Evolutionary conservation across 306 rosid genomes (phyloP), one percentile per base, ranked within the genome.

Genomic region (Sophora flavescens): DNA sequence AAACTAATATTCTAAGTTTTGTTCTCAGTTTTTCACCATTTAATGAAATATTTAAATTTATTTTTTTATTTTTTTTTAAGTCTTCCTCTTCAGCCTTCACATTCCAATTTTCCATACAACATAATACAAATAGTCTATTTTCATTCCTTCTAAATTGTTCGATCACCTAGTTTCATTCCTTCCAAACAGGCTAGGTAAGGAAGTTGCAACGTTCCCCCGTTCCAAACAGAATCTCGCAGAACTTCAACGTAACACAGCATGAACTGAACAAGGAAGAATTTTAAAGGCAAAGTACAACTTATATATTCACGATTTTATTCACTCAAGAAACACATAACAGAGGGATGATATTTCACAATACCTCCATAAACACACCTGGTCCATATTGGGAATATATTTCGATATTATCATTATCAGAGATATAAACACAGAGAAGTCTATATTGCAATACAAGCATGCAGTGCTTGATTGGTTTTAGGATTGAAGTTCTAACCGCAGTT

Each of bases 301-400:
- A 22, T 56, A 70, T 76, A 74, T 62, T 18, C 47, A 38, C 33
- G 8, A 18, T 26, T 53, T 32, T 58, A 52, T 77, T 77, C 60
- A 58, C 44, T 60, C 63, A 63, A 44, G 57, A 17, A 71, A 50
- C 64, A 51, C 56, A 52, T 3, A 41, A 70, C 48, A 58, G 18
- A 18, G 15, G 66, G 57, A 56, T 63, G 63, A 73, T 59, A 68
- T 30, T 68, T 70, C 63, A 65, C 44, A 53, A 44, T 70, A 62
- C 42, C 73, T 56, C 50, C 45, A 54, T 15, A 75, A 70, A 18
- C 77, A 75, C 50, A 63, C 74, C 70, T 65, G 58, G 80, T 60
- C 62, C 71, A 79, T 61, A 50, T 66, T 22, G 39, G 39, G 15
- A 62, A 44, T 57, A 63, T 53, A 70, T 30, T 52, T 76, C 48